A percentile compares a stretch with the other conserved stretches of the same genome.
These are phyloP conservation scores for Ascochyta viciae-villosae DNA, from an alignment of 2,329 filamentous ascomycete genomes.

Conservation along the genomic window DNA sequence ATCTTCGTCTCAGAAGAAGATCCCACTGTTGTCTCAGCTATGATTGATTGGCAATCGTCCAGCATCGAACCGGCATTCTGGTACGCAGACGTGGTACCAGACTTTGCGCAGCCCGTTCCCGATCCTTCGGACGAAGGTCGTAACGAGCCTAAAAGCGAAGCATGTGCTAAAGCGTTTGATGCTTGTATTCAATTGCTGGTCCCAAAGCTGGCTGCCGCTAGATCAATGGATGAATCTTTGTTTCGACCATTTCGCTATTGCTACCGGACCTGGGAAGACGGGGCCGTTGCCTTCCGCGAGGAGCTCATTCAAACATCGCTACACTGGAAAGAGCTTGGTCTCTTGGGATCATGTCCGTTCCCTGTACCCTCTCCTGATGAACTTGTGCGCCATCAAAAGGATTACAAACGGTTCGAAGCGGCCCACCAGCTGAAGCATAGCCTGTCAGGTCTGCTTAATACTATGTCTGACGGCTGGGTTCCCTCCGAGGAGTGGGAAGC, in stretches of 20 bases:
- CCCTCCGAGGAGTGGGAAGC: not conserved
- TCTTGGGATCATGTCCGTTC: not conserved
- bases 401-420: not conserved
- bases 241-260: constrained; percentile 52
- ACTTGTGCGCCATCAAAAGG: not conserved
- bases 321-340: not conserved
- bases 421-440: not conserved
- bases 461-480: not conserved
- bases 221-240: constrained; percentile 46
- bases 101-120: constrained; percentile 46
- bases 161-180: not conserved
- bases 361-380: not conserved
- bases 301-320: too few relatives aligned
- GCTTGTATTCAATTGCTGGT: not conserved
- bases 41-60: constrained; percentile 54
- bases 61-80: constrained; percentile 52
- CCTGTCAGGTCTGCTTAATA: not conserved
- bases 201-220: constrained; percentile 20
- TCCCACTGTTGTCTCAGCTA: constrained; percentile 46
- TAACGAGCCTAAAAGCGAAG: constrained; percentile 1
- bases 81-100: constrained; percentile 50
- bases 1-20: constrained; percentile 53
- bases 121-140: constrained; percentile 23
- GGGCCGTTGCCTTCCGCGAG: constrained; percentile 33
- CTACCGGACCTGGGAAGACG: constrained; percentile 52